Conservation (phyloP, 352 stramenopile genomes). For the Blastocystis sp. region DNA sequence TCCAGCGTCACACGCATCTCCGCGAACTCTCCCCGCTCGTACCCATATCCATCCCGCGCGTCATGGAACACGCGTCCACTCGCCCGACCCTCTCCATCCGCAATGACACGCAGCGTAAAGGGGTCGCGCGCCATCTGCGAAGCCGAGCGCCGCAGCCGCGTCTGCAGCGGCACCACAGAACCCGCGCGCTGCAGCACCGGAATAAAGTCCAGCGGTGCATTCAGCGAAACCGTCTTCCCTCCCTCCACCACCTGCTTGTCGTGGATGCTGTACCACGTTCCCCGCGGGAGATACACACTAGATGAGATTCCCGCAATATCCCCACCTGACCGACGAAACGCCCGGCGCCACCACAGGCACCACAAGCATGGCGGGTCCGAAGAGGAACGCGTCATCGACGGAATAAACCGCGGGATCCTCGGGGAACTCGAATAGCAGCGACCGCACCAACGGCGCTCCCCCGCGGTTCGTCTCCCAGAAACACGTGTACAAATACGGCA, state of each 20-base stretch:
- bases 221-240: conserved; percentile 64
- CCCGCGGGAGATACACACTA: conserved; percentile 69
- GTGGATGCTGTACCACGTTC: background rate
- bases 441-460: conserved; percentile 75
- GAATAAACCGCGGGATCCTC: conserved; percentile 70
- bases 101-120: conserved; percentile 84
- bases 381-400: conserved; percentile 84
- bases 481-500: conserved; percentile 84
- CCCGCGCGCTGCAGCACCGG: conserved; percentile 89
- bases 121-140: conserved; percentile 87
- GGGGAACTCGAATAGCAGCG: conserved; percentile 89
- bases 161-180: conserved; percentile 83
- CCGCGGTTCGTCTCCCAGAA: conserved; percentile 66
- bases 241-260: background rate
- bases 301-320: background rate
- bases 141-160: conserved; percentile 82
- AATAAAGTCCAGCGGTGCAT: conserved; percentile 80
- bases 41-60: conserved; percentile 74
- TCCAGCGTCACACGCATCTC: conserved; percentile 64
- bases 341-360: conserved; percentile 81
- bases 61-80: conserved; percentile 85
- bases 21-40: conserved; percentile 63
- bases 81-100: conserved; percentile 73
- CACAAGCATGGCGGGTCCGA: conserved; percentile 84
- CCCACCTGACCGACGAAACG: conserved; percentile 70